Base-by-base conservation (phyloP, 495 filamentous ascomycete genomes). In the Xylaria cubensis region DNA sequence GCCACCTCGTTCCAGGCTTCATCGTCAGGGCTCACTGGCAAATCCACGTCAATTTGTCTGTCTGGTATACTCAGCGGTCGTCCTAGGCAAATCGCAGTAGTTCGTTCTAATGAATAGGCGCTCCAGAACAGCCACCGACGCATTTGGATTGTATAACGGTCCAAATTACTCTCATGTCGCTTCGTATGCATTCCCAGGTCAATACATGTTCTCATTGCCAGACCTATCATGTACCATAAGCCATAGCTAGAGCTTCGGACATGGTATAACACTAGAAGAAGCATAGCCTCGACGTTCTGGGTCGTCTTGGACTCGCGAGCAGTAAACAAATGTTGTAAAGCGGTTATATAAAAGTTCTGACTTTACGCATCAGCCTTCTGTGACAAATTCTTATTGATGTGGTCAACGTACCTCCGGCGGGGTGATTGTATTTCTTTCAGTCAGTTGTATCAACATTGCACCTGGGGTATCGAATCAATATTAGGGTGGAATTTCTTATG, bases 211-310 rank as follows among this genome's bases (percentile, higher is more conserved):
- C 86, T 81, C 85, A 87, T 88, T 1, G 86, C 86, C 32, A 88
- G 79, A 39, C 86, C 86, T 51, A 88, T 84, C 84, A 88, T 86
- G 63, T 88, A 88, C 86, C 86, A 88, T 73, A 88, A 82, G 15
- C 86, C 86, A 73, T 86, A 85, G 59, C 83, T 88, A 1, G 84
- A 85, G 24, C 84, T 86, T 12, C 86, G 81, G 4, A 88, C 77
- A 71, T 88, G 85, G 64, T 86, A 88, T 12, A 87, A 78, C 6
- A 88, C 85, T 10, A 88, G 77, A 34, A 88, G 82, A 9, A 83
- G 79, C 86, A 88, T 88, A n/a, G 86, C 85, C 72, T 87, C 84
- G 44, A 88, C 84, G 53, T 88, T 88, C 24, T 88, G 82, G 4
- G 86, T 79, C 2, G 86, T 87, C 46, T 84, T 80, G 13, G 83